These are phyloP conservation scores for Botrytis porri DNA, from an alignment of 2,329 filamentous ascomycete species.

Conservation along the genomic window DNA sequence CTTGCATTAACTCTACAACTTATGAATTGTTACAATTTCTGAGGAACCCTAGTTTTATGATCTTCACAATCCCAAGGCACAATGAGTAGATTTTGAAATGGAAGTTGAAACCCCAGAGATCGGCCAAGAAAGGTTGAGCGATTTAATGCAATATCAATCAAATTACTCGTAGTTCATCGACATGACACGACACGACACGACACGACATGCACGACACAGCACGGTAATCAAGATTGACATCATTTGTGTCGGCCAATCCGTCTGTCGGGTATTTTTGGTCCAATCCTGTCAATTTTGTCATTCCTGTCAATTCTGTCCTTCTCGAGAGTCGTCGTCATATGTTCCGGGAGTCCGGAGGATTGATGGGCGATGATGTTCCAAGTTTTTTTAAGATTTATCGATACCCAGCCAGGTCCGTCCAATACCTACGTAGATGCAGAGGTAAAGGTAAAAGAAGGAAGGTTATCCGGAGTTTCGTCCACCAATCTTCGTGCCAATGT, in stretches of 20 bases:
- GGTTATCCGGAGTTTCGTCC: not conserved
- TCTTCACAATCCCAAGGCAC: not conserved
- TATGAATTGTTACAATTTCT: not conserved
- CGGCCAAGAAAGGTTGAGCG: not conserved
- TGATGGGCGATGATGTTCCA: not conserved
- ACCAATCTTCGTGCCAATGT: not conserved
- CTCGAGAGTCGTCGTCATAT: not conserved
- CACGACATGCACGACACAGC: not conserved
- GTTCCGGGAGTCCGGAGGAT: not conserved
- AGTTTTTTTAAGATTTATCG: not conserved
- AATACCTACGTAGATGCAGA: not conserved
- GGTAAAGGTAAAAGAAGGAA: not conserved
- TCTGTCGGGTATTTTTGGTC: not conserved
- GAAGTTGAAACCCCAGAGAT: not conserved
- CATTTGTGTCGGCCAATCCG: not conserved
- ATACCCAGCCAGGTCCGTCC: not conserved
- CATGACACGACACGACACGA: not conserved
- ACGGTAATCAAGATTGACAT: not conserved
- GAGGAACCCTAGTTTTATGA: not conserved
- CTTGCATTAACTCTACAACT: not conserved
- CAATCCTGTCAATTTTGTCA: not conserved
- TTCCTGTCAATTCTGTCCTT: not conserved
- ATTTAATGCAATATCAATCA: not conserved
- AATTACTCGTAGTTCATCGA: not conserved
- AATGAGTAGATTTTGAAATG: not conserved